Base-by-base conservation (phyloP, 345 rosid genomes). In the Punica granatum region DNA sequence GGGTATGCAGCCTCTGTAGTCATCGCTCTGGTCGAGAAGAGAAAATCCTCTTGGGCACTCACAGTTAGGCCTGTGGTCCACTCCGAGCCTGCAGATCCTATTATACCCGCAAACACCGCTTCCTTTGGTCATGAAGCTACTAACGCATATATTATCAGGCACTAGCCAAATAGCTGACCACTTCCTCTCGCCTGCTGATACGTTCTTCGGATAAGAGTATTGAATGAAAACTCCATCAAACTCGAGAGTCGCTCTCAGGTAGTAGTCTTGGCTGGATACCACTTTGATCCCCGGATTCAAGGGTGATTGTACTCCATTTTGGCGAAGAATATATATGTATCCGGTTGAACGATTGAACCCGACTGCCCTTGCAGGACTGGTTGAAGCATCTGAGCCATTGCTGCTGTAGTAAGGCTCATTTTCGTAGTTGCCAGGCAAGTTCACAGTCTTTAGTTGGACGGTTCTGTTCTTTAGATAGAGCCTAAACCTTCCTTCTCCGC, bases 31-130 rank as follows among this genome's bases (percentile, higher is more conserved):
- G n/a, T 73, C 75, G 7, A 61, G 12, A 8, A 67, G 30, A 30
- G 64, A 64, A 70, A 69, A 75, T 18, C 73, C 73, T 3, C 14
- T 35, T 10, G 77, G 79, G 75, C 82, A 79, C 0, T 62, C 42
- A 31, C 82, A 79, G 13, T 14, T 23, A 6, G 77, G 73, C 37
- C 70, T 51, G 7, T n/a, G 1, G 14, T 53, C 60, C 1, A 23
- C 48, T 3, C 31, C 56, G 0, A 65, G 63, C 31, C 4, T 37
- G 75, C 84, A 80, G 23, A 69, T 59, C 42, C 67, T 74, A 59
- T 74, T 74, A 32, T 34, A 77, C 12, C 84, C 84, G 39, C 84
- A 77, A 0, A 71, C 7, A 18, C 84, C 79, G 64, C 78, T 70
- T 7, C 81, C 84, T 4, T 0, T 0, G 0, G 1, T 0, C 19